phyloP scores from a whole-genome alignment of 441 rosid species.

The California macrophylla region DNA sequence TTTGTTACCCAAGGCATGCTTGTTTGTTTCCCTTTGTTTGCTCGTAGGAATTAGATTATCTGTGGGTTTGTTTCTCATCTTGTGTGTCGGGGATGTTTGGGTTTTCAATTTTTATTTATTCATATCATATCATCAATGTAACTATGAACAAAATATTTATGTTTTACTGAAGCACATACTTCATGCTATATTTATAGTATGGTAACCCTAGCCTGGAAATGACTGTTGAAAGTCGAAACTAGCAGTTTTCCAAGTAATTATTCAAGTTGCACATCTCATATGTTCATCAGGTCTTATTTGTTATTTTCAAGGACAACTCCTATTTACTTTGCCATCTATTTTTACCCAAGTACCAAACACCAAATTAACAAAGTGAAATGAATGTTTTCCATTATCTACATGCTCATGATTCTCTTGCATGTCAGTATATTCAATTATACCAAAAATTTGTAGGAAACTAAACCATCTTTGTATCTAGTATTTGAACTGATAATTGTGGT shows the following conservation, averaged over 20 bases:
- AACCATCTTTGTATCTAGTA: background rate
- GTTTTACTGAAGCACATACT: background rate
- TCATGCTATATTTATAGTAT: background rate
- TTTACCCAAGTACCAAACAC: background rate
- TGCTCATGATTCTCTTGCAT: background rate
- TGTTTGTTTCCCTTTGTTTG: background rate
- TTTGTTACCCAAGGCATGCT: background rate
- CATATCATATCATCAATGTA: background rate
- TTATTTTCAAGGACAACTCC: background rate
- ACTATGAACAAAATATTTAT: background rate
- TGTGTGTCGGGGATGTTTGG: background rate
- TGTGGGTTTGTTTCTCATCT: background rate
- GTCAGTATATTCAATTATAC: background rate
- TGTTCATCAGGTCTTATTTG: background rate
- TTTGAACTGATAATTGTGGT: conserved; percentile 4
- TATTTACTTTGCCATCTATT: background rate
- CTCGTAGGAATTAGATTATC: background rate
- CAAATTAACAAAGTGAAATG: background rate
- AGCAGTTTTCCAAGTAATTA: background rate
- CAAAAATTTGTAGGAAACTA: background rate
- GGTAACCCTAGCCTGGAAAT: background rate
- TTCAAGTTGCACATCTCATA: background rate
- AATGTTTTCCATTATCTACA: background rate
- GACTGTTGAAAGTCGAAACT: background rate
- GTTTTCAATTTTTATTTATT: no score